These are phyloP conservation scores for Marasmius tenuissimus DNA, from an alignment of 1,284 basidiomycete species.

Conservation along the genomic window DNA sequence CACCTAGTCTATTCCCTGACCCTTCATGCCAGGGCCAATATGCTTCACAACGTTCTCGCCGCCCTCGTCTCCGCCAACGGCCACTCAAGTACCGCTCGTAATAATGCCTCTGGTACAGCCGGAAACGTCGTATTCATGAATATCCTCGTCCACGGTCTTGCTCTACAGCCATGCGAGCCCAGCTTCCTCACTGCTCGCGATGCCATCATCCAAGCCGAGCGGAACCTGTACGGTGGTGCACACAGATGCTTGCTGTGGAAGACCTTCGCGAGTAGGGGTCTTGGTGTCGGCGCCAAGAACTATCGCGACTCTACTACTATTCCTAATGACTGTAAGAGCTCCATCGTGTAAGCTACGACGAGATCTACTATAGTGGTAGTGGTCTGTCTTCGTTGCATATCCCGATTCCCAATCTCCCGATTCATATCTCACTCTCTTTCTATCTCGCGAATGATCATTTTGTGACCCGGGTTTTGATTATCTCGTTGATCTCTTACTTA, in stretches of 20 bases:
- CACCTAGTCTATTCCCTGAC: neutral
- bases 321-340: conserved; percentile 13
- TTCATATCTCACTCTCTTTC: too few species aligned
- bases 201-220: conserved; percentile 35
- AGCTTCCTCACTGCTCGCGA: conserved; percentile 25
- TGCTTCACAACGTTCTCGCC: conserved; percentile 36
- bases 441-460: too few species aligned
- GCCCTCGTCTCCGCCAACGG: conserved; percentile 34
- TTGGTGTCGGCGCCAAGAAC: conserved; percentile 29
- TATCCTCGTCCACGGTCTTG: conserved; percentile 29
- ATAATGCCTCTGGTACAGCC: conserved; percentile 25
- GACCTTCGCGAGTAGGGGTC: conserved; percentile 35
- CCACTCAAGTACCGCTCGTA: conserved; percentile 23
- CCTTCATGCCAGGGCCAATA: conserved; percentile 29
- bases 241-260: conserved; percentile 33
- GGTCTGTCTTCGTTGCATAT: too few species aligned
- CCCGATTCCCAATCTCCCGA: too few species aligned
- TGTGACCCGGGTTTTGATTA: too few species aligned
- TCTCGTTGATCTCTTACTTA: too few species aligned
- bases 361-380: too few species aligned
- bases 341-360: too few species aligned
- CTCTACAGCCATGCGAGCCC: conserved; percentile 33
- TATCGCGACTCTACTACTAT: neutral
- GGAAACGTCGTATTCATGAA: conserved; percentile 35
- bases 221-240: conserved; percentile 32